Base-by-base conservation (phyloP, 108 stramenopile genomes). In the Chaetoceros muelleri region DNA sequence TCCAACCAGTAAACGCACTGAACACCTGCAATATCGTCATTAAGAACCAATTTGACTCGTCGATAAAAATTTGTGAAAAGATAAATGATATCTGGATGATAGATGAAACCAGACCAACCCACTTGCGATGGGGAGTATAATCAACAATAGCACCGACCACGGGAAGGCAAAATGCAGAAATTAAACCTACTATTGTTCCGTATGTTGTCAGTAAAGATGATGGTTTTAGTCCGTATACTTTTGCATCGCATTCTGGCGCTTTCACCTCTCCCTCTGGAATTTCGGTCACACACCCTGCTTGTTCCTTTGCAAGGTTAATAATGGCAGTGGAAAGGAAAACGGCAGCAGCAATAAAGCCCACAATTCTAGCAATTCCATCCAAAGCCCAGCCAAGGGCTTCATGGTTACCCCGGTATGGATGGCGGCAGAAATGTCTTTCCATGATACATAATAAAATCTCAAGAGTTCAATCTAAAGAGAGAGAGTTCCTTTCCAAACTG, bases 121-220 rank as follows among this genome's bases (percentile, higher is more conserved):
- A 24, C 34, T 67, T 48, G 57, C 88, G 66, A 48, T 77, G 58
- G 8, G 56, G 44, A 10, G 88, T 85, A 62, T 85, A 79, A 61
- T 90, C 88, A 13, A 90, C 66, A 44, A 90, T 62, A 22, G 88
- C 79, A 1, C 88, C 88, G 24, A 84, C 61, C 48, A 84, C 48
- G 0, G 87, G 87, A 63, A 85, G 66, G 21, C 68, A 44, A 1
- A 59, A 46, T 2, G 82, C 67, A 1, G 74, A 67, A 17, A 65
- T 46, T 0, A 85, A 51, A 1, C 84, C 82, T n/a, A 81, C 67
- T 44, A 90, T 61, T 40, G 73, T 66, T n/a, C 73, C 65, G 60
- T 81, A 80, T 2, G 67, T 58, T 26, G 82, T 72, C 56, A 90
- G 64, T n/a, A 90, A 55, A 18, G 82, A 84, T 0, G 79, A 77